These are phyloP conservation scores for Chaetomium sp. DNA, from an alignment of 2,329 filamentous ascomycete species.

Conservation along the genomic window DNA sequence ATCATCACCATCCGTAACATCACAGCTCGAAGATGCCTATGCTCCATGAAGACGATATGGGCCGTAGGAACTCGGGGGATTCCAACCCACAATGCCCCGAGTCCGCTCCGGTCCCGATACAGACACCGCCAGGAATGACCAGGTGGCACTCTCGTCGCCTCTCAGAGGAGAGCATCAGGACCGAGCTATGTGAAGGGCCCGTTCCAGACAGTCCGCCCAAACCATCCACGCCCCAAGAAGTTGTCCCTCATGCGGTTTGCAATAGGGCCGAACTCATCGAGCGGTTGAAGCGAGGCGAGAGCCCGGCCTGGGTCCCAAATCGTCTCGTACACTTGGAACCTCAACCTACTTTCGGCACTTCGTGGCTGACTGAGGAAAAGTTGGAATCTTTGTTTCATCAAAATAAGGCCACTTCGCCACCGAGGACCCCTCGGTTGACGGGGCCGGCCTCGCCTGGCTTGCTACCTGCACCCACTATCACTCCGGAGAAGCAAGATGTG, in stretches of 20 bases:
- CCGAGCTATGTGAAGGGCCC: conserved; percentile 63
- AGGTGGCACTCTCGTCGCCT: conserved; percentile 42
- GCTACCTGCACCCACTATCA: conserved; percentile 52
- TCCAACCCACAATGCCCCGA: conserved; percentile 22
- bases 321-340: conserved; percentile 54
- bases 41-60: conserved; percentile 54
- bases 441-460: conserved; percentile 45
- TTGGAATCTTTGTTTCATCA: conserved; percentile 47
- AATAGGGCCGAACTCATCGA: conserved; percentile 81
- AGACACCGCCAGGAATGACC: conserved; percentile 27
- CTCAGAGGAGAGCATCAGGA: conserved; percentile 63
- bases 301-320: conserved; percentile 71
- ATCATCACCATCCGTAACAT: background rate
- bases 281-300: conserved; percentile 77
- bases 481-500: conserved; percentile 47
- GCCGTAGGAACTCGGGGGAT: conserved; percentile 40
- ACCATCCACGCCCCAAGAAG: conserved; percentile 40
- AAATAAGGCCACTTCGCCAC: conserved; percentile 41
- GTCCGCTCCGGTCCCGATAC: conserved; percentile 30
- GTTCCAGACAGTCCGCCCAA: conserved; percentile 47
- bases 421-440: conserved; percentile 41
- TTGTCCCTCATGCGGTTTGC: conserved; percentile 44
- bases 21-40: conserved; percentile 54
- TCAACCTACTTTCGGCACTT: background rate
- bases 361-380: conserved; percentile 36